Evolutionary conservation across 2,329 filamentous ascomycete species (phyloP).

Genomic region (Alternaria arborescens): DNA sequence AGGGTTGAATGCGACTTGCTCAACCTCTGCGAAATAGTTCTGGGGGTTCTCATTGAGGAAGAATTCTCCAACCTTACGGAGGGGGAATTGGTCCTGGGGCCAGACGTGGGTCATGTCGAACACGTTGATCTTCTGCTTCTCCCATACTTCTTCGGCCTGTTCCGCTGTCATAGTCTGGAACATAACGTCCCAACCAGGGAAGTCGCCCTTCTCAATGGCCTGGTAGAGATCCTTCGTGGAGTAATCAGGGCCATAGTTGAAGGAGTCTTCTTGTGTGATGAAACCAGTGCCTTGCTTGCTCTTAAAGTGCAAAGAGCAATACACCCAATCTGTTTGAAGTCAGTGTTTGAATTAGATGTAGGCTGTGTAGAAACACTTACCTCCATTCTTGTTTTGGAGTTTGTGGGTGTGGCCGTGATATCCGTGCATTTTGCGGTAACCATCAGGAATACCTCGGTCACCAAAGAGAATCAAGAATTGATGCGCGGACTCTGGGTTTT

Average conservation of each 20-base stretch:
- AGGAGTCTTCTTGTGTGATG: slow-evolving; percentile 62
- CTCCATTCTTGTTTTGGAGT: slow-evolving; percentile 61
- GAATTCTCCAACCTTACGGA: slow-evolving; percentile 63
- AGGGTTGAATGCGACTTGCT: slow-evolving; percentile 75
- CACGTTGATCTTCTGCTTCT: slow-evolving; percentile 63
- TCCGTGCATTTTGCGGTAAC: slow-evolving; percentile 65
- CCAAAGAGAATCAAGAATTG: slow-evolving; percentile 65
- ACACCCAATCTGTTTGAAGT: slow-evolving; percentile 54
- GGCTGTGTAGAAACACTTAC: no score
- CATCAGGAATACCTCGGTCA: slow-evolving; percentile 64
- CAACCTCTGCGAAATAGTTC: slow-evolving; percentile 72
- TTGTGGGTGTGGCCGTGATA: slow-evolving; percentile 63
- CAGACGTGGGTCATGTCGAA: slow-evolving; percentile 65
- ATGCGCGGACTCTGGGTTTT: slow-evolving; percentile 64
- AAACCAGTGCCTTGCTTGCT: slow-evolving; percentile 62
- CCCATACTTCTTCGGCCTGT: slow-evolving; percentile 61
- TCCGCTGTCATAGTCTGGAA: slow-evolving; percentile 63
- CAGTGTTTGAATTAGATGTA: no score
- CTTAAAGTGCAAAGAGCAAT: slow-evolving; percentile 57
- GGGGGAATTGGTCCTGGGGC: slow-evolving; percentile 62
- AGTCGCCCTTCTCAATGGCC: slow-evolving; percentile 63
- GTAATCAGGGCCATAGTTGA: slow-evolving; percentile 61
- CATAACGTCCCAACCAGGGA: slow-evolving; percentile 60
- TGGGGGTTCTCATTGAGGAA: slow-evolving; percentile 63
- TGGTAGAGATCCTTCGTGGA: slow-evolving; percentile 62